A percentile compares a stretch with the other conserved stretches of the same genome.
Conservation (phyloP, 2,329 filamentous ascomycete genomes). For the Neoarthrinium moseri region DNA sequence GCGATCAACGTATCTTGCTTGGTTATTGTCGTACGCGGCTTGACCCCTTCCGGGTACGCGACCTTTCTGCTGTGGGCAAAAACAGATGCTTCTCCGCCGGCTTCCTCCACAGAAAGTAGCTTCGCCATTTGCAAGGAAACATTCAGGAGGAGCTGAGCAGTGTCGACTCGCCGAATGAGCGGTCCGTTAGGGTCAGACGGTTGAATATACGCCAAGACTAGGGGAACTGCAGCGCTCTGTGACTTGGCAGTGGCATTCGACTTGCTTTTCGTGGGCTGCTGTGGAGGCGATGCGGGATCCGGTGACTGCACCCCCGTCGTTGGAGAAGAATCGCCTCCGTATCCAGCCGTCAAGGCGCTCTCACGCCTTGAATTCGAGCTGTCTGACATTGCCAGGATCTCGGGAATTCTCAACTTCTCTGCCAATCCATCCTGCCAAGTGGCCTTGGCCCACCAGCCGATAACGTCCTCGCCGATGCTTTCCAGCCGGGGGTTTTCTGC, state of each 20-base stretch:
- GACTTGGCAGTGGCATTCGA: constrained; percentile 21
- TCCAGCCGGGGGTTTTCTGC: constrained; percentile 78
- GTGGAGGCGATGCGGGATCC: constrained; percentile 16
- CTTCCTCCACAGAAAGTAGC: constrained; percentile 68
- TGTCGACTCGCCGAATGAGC: constrained; percentile 86
- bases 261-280: constrained; percentile 19
- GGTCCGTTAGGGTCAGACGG: constrained; percentile 54
- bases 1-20: constrained; percentile 79
- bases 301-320: constrained; percentile 12
- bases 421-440: constrained; percentile 83
- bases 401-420: constrained; percentile 71
- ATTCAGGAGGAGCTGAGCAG: constrained; percentile 74
- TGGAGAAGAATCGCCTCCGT: constrained; percentile 16
- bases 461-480: constrained; percentile 84
- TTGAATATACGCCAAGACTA: constrained; percentile 81
- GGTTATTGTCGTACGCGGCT: constrained; percentile 77
- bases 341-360: constrained; percentile 11
- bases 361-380: constrained; percentile 28
- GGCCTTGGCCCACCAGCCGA: constrained; percentile 95
- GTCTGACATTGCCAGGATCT: constrained; percentile 58
- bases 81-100: constrained; percentile 60
- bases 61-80: constrained; percentile 80
- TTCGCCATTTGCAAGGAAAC: constrained; percentile 87
- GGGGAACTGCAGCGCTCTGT: constrained; percentile 51
- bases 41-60: constrained; percentile 79